Conservation (phyloP, 176 grass and related monocot species). For the Rhynchospora pubera region DNA sequence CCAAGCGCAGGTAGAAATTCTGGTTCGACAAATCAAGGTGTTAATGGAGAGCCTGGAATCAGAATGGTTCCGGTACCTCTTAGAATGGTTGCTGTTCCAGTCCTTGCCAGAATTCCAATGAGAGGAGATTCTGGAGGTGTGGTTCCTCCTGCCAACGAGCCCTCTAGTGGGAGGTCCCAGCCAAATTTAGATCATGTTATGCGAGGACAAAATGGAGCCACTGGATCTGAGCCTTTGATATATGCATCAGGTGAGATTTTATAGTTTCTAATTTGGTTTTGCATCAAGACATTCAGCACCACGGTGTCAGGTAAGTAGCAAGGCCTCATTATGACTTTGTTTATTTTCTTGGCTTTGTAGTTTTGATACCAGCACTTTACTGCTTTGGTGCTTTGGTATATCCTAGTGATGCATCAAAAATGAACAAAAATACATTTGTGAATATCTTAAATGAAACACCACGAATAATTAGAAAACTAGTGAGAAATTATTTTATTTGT, state of each 20-base stretch:
- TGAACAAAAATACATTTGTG: neutral
- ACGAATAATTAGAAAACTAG: neutral
- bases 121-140: slow-evolving; percentile 39
- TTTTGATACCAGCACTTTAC: neutral
- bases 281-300: neutral
- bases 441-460: neutral
- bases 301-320: neutral
- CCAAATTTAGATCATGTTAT: slow-evolving; percentile 39
- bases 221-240: slow-evolving; percentile 31
- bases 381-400: neutral
- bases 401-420: neutral
- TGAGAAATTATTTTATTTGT: neutral
- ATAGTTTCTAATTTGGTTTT: neutral
- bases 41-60: slow-evolving; percentile 66
- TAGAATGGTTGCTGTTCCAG: slow-evolving; percentile 68
- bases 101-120: slow-evolving; percentile 62
- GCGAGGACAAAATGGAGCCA: slow-evolving; percentile 31
- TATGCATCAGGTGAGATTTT: slow-evolving; percentile 18
- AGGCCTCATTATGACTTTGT: neutral
- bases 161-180: slow-evolving; percentile 32
- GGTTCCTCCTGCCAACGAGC: slow-evolving; percentile 31
- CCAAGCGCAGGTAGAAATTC: slow-evolving; percentile 40
- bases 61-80: slow-evolving; percentile 59
- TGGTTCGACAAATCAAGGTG: slow-evolving; percentile 34
- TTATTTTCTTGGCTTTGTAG: neutral